Conservation (phyloP, 495 filamentous ascomycete species). For the Bathelium albidoporum region DNA sequence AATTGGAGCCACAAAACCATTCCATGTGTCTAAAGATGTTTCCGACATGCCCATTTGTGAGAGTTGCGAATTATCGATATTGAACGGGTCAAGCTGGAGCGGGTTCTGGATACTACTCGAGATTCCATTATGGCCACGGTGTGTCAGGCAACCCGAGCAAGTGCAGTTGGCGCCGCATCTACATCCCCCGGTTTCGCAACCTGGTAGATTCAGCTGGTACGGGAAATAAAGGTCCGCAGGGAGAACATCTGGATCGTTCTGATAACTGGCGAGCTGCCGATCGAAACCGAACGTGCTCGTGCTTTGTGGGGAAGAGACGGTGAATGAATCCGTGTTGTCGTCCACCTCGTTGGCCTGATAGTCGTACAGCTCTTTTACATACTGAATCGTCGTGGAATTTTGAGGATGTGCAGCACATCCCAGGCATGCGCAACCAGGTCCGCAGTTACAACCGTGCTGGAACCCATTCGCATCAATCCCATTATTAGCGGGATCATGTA, state of each 20-base stretch:
- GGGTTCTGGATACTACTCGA: not conserved
- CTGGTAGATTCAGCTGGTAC: not conserved
- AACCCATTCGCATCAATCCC: conserved; percentile 1
- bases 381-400: conserved; percentile 23
- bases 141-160: conserved; percentile 43
- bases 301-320: not conserved
- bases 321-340: not conserved
- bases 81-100: not conserved
- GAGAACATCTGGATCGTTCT: not conserved
- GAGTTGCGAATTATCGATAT: not conserved
- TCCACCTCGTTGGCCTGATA: not conserved
- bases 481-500: not conserved
- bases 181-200: conserved; percentile 33
- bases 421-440: conserved; percentile 23
- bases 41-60: not conserved
- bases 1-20: not conserved
- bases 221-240: not conserved
- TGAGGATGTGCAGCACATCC: conserved; percentile 25
- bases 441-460: conserved; percentile 24
- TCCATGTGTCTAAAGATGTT: not conserved
- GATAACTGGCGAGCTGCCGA: not conserved
- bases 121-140: conserved; percentile 39
- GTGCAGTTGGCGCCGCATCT: conserved; percentile 41
- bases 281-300: not conserved
- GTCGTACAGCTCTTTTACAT: conserved; percentile 10